Evolutionary conservation across 2,329 filamentous ascomycete species (phyloP), one percentile per base, ranked within the genome.

Genomic region (Aspergillus neotritici): DNA sequence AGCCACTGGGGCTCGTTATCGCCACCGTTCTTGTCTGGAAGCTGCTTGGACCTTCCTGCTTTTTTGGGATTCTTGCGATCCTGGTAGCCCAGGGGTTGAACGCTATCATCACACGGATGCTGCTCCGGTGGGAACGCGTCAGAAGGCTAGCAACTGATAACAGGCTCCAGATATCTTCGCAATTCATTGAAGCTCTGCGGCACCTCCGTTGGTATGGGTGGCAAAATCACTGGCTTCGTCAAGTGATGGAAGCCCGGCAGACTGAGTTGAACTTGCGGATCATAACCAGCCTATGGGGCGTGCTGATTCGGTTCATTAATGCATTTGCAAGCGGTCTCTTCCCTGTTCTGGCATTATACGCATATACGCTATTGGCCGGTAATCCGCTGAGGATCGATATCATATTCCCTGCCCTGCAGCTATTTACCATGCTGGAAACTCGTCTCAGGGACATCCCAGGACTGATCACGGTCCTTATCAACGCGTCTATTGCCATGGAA

Each of bases 181-280:
- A 94, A 57, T 93, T 94, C 46, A 86, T 95, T 40, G 88, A 94
- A 63, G 83, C 86, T 0, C 87, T 93, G 43, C 79, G 88, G 3
- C 86, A 91, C 58, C 69, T 89, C 15, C 78, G 85, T 30, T 89
- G 84, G 83, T 89, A 90, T 57, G 84, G 84, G 33, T 93, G 86
- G 86, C 85, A 91, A 63, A 76, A 79, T 41, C 76, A 80, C 40
- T 91, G 86, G 86, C 73, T 89, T 8, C 71, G 71, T 2, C 76
- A 78, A 30, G 85, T 90, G 44, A 78, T 88, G 70, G 73, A 79
- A 38, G 78, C 82, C 6, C 76, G 86, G 47, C 74, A 83, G 44
- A 74, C 77, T 31, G 86, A 93, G 62, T 64, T 93, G 40, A 74
- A 77, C 34, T 67, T 84, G 14, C 76, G 80, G 11, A 71, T 90